Percentiles rank a stretch among this genome's conserved stretches.
Conservation (phyloP, 371 early-diverging fungal species). For the Mucor racemosus region DNA sequence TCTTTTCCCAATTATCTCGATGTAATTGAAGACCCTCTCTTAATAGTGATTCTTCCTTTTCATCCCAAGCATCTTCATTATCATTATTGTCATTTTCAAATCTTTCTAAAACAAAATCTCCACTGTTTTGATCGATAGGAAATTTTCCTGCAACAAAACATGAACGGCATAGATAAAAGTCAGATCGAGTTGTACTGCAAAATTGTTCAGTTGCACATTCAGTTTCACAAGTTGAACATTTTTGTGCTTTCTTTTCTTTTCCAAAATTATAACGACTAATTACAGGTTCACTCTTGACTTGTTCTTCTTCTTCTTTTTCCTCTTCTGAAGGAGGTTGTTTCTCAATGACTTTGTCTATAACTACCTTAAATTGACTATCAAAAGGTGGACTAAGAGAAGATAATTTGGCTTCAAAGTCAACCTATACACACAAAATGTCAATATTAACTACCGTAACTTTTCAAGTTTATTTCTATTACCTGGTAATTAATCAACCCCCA, state of each 20-base stretch:
- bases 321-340: neutral
- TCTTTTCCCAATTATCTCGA: constrained; percentile 45
- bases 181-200: constrained; percentile 10
- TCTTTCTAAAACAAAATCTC: constrained; percentile 18
- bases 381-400: constrained; percentile 87
- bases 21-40: constrained; percentile 40
- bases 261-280: neutral
- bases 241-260: constrained; percentile 17
- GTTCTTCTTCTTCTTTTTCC: neutral
- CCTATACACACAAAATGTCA: constrained; percentile 47
- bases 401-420: constrained; percentile 87
- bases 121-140: constrained; percentile 48
- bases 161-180: constrained; percentile 25
- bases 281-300: neutral
- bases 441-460: neutral
- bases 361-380: constrained; percentile 84
- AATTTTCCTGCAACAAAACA: constrained; percentile 45
- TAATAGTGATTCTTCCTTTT: constrained; percentile 39
- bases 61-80: constrained; percentile 39
- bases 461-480: constrained; percentile 48
- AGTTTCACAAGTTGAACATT: constrained; percentile 18
- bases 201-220: constrained; percentile 18
- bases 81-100: constrained; percentile 3
- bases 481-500: constrained; percentile 99
- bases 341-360: constrained; percentile 24